A percentile compares a stretch with the other conserved stretches of the same genome.
Conservation (phyloP, 2,329 filamentous ascomycete genomes). For the Aspergillus neoniger region DNA sequence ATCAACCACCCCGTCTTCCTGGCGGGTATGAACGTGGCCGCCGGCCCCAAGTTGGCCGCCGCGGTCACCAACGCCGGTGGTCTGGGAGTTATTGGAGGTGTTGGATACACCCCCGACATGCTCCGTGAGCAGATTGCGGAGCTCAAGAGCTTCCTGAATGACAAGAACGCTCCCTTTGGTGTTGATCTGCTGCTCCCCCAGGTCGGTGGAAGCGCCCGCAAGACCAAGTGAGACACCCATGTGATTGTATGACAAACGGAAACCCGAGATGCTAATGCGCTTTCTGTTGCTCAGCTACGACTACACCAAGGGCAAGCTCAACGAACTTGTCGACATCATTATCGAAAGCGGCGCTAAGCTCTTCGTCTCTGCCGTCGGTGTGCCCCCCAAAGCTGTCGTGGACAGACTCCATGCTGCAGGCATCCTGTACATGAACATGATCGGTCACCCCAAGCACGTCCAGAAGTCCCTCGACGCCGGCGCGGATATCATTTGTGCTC, state of each 20-base stretch:
- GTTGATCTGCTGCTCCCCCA: constrained; percentile 74
- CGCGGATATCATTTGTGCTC: constrained; percentile 95
- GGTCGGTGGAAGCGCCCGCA: constrained; percentile 88
- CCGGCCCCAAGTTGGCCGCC: constrained; percentile 91
- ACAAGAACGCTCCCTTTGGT: constrained; percentile 28
- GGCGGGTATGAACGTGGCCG: constrained; percentile 98
- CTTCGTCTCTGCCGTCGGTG: constrained; percentile 95
- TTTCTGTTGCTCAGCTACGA: constrained; percentile 70
- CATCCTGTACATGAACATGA: constrained; percentile 99
- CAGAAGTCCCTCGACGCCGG: constrained; percentile 91
- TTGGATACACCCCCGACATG: constrained; percentile 93
- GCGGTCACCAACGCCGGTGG: constrained; percentile 97
- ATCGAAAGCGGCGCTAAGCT: constrained; percentile 89
- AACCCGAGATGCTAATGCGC: constrained; percentile 14
- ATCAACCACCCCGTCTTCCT: constrained; percentile 96
- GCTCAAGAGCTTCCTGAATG: constrained; percentile 63
- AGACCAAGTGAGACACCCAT: constrained; percentile 71
- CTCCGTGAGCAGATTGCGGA: constrained; percentile 91
- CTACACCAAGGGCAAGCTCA: constrained; percentile 98
- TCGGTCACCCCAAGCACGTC: constrained; percentile 98
- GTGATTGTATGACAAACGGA: constrained; percentile 5
- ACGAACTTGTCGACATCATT: constrained; percentile 85
- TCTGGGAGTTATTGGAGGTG: constrained; percentile 92
- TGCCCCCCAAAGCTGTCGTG: constrained; percentile 84
- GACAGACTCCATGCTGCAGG: constrained; percentile 85